Conservation (phyloP, 192 early-diverging fungal genomes). For the Nowakowskiella sp. region DNA sequence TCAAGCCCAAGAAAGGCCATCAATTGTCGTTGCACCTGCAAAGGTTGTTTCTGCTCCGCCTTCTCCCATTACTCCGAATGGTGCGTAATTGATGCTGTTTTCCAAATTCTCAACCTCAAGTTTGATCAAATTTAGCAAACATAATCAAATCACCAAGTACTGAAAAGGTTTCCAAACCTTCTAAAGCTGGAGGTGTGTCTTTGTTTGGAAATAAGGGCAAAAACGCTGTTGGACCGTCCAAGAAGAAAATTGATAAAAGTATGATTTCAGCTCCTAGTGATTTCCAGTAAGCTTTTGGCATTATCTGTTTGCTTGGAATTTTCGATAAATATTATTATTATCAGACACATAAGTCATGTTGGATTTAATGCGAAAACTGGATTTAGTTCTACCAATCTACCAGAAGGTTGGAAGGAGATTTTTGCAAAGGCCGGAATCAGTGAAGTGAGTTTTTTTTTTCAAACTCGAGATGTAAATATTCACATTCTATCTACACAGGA, state of each 20-base stretch:
- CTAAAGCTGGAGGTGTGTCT: slow-evolving; percentile 5
- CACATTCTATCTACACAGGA: slow-evolving; percentile 16
- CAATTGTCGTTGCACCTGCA: no score
- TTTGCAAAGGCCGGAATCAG: slow-evolving; percentile 51
- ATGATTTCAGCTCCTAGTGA: slow-evolving; percentile 40
- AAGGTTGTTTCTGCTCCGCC: slow-evolving; percentile 13
- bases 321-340: not conserved
- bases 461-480: not conserved
- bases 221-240: not conserved
- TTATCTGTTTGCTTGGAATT: not conserved
- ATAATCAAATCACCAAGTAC: slow-evolving; percentile 11
- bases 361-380: slow-evolving; percentile 40
- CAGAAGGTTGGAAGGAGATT: slow-evolving; percentile 45
- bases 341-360: slow-evolving; percentile 38
- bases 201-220: slow-evolving; percentile 13
- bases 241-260: slow-evolving; percentile 31
- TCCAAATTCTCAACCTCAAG: not conserved
- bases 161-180: not conserved
- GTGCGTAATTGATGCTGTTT: not conserved
- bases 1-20: no score
- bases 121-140: slow-evolving; percentile 1
- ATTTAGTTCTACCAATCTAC: slow-evolving; percentile 45
- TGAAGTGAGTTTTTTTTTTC: slow-evolving; percentile 22
- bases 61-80: slow-evolving; percentile 5
- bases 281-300: slow-evolving; percentile 28